These are phyloP conservation scores for Chaetothyriales sp. DNA, from an alignment of 2,329 filamentous ascomycete species.

Conservation along the genomic window DNA sequence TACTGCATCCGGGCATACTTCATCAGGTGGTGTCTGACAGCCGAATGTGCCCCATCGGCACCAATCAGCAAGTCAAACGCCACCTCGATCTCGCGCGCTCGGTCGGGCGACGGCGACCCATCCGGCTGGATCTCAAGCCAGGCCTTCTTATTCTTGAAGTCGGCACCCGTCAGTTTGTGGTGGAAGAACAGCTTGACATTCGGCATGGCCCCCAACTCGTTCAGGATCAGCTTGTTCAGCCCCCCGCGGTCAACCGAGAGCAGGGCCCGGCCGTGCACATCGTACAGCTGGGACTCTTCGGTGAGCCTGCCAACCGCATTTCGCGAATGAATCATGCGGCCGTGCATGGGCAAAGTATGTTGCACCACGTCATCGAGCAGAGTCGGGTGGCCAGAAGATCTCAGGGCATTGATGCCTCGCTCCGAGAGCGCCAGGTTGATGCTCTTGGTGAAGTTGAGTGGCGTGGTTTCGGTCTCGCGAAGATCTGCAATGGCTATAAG, in stretches of 20 bases:
- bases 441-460: constrained; percentile 93
- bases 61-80: constrained; percentile 88
- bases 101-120: constrained; percentile 5
- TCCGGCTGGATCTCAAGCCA: constrained; percentile 58
- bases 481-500: constrained; percentile 51
- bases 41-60: constrained; percentile 87
- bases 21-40: constrained; percentile 86
- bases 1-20: constrained; percentile 86
- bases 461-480: constrained; percentile 63
- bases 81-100: constrained; percentile 57
- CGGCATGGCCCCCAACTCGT: constrained; percentile 65
- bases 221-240: constrained; percentile 69
- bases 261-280: constrained; percentile 75
- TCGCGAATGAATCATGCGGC: constrained; percentile 84
- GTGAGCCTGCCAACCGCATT: constrained; percentile 50
- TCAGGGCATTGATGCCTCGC: constrained; percentile 78
- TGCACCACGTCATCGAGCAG: constrained; percentile 60
- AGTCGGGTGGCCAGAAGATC: constrained; percentile 47
- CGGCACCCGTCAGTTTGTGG: constrained; percentile 80
- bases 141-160: constrained; percentile 62
- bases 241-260: constrained; percentile 71
- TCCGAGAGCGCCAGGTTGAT: constrained; percentile 94
- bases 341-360: constrained; percentile 80
- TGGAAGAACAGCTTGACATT: constrained; percentile 90
- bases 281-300: constrained; percentile 74